Evolutionary conservation across 108 stramenopile genomes (phyloP).

Genomic region (Fragilaria crotonensis): DNA sequence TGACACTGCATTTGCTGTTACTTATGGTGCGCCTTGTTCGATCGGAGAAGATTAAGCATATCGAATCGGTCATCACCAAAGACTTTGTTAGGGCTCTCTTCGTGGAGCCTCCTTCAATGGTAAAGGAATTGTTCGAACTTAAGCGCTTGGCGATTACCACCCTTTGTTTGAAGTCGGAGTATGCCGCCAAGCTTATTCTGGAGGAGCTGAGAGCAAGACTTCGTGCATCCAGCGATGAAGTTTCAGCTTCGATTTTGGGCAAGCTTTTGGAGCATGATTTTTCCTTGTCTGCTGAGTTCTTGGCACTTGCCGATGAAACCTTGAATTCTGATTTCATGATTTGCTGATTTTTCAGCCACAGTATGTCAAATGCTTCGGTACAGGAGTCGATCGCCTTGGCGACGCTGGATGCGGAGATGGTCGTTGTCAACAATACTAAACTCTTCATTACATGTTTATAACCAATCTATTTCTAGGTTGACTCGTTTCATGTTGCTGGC

Average conservation of each 20-base stretch:
- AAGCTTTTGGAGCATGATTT: slow-evolving; percentile 42
- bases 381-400: too few relatives aligned
- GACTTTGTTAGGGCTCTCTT: slow-evolving; percentile 34
- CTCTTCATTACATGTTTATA: too few relatives aligned
- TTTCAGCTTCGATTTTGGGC: slow-evolving; percentile 62
- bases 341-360: too few relatives aligned
- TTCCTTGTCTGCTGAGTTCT: slow-evolving; percentile 2
- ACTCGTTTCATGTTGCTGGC: too few relatives aligned
- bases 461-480: too few relatives aligned
- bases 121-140: slow-evolving; percentile 26
- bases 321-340: background rate
- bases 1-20: slow-evolving; percentile 36
- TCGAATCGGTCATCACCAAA: slow-evolving; percentile 14
- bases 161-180: slow-evolving; percentile 49
- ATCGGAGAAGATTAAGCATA: slow-evolving; percentile 2
- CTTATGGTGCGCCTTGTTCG: slow-evolving; percentile 38
- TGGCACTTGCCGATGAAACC: background rate
- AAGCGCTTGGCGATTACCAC: slow-evolving; percentile 43
- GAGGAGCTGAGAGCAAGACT: slow-evolving; percentile 38
- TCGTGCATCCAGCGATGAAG: slow-evolving; percentile 35
- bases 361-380: too few relatives aligned
- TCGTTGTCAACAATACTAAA: too few relatives aligned
- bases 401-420: too few relatives aligned
- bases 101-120: slow-evolving; percentile 25
- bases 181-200: slow-evolving; percentile 43